These are phyloP conservation scores for Paramecium caudatum DNA, from an alignment of 73 alveolate species.

Conservation along the genomic window DNA sequence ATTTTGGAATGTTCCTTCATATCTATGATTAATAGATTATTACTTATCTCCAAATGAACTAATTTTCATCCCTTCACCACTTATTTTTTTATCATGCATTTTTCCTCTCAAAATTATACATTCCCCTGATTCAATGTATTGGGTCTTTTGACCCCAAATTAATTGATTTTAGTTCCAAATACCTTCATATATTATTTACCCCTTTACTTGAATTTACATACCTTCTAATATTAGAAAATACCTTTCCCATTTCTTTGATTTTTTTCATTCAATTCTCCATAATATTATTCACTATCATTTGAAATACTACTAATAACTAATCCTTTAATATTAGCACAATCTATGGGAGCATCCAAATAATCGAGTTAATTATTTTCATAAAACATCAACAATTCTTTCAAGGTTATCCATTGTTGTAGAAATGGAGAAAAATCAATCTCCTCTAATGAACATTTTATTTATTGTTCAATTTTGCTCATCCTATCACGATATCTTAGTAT, in stretches of 20 bases:
- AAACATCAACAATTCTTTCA: no score
- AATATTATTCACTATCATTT: neutral
- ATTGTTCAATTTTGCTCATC: no score
- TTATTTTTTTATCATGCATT: neutral
- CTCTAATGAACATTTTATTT: no score
- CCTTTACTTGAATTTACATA: neutral
- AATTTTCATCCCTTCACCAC: neutral
- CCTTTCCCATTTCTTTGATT: conserved; percentile 15
- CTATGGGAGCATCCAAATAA: no score
- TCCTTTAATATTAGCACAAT: no score
- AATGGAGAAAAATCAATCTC: no score
- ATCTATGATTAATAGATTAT: neutral
- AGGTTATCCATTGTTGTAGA: no score
- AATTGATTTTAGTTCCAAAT: neutral
- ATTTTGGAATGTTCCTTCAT: neutral
- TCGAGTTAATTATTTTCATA: no score
- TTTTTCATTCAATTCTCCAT: neutral
- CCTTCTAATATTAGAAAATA: neutral
- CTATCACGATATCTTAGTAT: no score
- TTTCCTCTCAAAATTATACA: neutral
- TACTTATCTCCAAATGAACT: neutral
- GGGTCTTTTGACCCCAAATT: conserved; percentile 14
- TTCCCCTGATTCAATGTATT: conserved; percentile 16
- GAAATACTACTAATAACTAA: no score
- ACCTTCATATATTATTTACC: conserved; percentile 9